Evolutionary conservation across 179 eudicot genomes (phyloP), one percentile per base, ranked within the genome.

Genomic region (Corrigiola litoralis): DNA sequence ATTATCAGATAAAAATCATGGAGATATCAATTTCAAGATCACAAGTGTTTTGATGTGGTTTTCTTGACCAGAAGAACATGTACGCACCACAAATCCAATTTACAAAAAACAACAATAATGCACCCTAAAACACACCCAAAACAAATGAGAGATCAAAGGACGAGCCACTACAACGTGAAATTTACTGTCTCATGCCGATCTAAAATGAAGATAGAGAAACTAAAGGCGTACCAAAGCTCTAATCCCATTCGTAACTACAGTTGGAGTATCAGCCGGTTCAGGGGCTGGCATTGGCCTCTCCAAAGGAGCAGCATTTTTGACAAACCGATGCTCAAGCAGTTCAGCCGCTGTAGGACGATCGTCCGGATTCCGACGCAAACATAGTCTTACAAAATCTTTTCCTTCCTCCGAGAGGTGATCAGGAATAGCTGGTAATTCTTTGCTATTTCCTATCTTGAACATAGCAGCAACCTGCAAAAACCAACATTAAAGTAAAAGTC

Each of bases 391-490:
- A 66, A 92, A 92, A 54, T 87, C 92, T 68, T 92, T 92, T 53
- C 96, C 98, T 58, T 92, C 95, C 54, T 87, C 85, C 34, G 96
- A 89, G 66, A 92, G 92, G 65, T 84, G 69, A 70, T 85, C 85
- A 9, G 98, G 98, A 65, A 92, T 92, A 18, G 81, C 75, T 31
- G 98, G 96, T 53, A 87, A 85, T 61, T 92, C 98, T 79, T 87
- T 92, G 82, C 96, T 87, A 45, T 92, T 89, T 29, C 98, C 96
- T 68, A 92, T 87, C 81, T 89, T 89, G 77, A 89, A 92, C 85
- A 92, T 87, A 29, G 96, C 98, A 65, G 95, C 95, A 66, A 85
- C 87, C 96, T 89, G 77, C 58, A 76, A 62, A 32, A 44, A 63
- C 28, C 60, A 42, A 48, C 63, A 68, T 57, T 17, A 53, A 64